Base-by-base conservation (phyloP, 2,329 filamentous ascomycete genomes). In the Fusarium succisae region DNA sequence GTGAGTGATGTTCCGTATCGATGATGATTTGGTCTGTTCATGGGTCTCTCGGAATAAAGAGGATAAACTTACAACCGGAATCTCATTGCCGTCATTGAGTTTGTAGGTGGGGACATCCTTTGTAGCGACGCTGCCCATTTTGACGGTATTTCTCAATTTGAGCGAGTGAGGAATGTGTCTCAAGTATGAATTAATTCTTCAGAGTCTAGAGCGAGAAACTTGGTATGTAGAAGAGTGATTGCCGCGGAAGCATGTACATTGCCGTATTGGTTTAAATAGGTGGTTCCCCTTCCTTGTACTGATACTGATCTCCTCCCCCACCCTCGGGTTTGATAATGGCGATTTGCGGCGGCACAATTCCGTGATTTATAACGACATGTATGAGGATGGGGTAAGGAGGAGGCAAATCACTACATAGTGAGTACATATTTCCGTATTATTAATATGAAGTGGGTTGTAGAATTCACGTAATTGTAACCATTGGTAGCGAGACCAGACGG, bases 11-110 rank as follows among this genome's bases (percentile, higher is more conserved):
- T 51, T 17, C 10, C 35, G 20, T 28, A 8, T 26, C 24, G n/a
- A 45, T 10, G 30, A 35, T 32, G 39, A 30, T 57, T 41, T 22
- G 18, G 14, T 37, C 17, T 32, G 35, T 15, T 56, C 14, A 41
- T 15, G 14, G 24, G 35, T 26, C 15, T 51, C 32, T 47, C 28
- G 22, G 24, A 30, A 50, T 22, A 48, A 11, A n/a, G 55, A 43
- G 38, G 45, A 39, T 39, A 45, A 45, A 56, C 85, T 70, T 83
- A 92, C 90, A 86, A 93, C 87, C 17, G 93, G 93, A 60, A 95
- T 93, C 66, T 90, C 87, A 69, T 90, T 89, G 70, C 92, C 93
- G 84, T 95, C 92, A 75, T 93, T 94, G 64, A 95, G 86, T 83
- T 92, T 93, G 62, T 94, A 81, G 62, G 82, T 84, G 4, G 91